A percentile compares a stretch with the other conserved stretches of the same genome.
These are phyloP conservation scores for Puccinia hordei DNA, from an alignment of 1,284 basidiomycete genomes.

Conservation along the genomic window DNA sequence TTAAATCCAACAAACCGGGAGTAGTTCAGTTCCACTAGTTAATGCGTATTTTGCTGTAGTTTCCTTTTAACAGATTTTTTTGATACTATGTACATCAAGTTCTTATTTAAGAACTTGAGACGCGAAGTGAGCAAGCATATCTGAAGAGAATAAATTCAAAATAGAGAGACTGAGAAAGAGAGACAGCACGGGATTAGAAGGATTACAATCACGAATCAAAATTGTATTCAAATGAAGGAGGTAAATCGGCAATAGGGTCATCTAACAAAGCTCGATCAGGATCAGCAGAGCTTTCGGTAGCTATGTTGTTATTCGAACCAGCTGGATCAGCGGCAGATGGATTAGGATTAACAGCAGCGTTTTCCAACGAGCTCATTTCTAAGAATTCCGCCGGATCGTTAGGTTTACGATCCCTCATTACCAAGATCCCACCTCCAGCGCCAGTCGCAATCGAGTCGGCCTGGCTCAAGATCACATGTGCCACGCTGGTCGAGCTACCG, in stretches of 20 bases:
- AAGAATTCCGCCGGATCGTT: slow-evolving; percentile 43
- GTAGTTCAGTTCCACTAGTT: too few relatives aligned
- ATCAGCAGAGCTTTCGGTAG: slow-evolving; percentile 6
- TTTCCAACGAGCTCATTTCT: slow-evolving; percentile 41
- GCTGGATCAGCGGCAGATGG: neutral
- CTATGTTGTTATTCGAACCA: neutral
- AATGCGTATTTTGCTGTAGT: too few relatives aligned
- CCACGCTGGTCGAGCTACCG: slow-evolving; percentile 13
- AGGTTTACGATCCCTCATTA: slow-evolving; percentile 48
- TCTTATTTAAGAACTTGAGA: too few relatives aligned
- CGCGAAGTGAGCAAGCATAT: too few relatives aligned
- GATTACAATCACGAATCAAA: slow-evolving; percentile 36
- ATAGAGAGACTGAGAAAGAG: neutral
- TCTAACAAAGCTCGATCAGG: slow-evolving; percentile 32
- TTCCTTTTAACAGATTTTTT: too few relatives aligned
- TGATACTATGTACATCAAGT: too few relatives aligned
- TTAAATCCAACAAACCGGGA: too few relatives aligned
- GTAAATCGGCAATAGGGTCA: slow-evolving; percentile 42
- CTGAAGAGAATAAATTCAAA: too few relatives aligned
- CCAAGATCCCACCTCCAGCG: slow-evolving; percentile 48
- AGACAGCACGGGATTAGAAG: slow-evolving; percentile 4
- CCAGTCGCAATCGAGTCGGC: slow-evolving; percentile 49
- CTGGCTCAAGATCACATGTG: slow-evolving; percentile 32
- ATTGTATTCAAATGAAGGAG: slow-evolving; percentile 50
- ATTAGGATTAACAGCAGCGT: neutral